Base-by-base conservation (phyloP, 805 yeast genomes). In the Zygosaccharomyces rouxii region DNA sequence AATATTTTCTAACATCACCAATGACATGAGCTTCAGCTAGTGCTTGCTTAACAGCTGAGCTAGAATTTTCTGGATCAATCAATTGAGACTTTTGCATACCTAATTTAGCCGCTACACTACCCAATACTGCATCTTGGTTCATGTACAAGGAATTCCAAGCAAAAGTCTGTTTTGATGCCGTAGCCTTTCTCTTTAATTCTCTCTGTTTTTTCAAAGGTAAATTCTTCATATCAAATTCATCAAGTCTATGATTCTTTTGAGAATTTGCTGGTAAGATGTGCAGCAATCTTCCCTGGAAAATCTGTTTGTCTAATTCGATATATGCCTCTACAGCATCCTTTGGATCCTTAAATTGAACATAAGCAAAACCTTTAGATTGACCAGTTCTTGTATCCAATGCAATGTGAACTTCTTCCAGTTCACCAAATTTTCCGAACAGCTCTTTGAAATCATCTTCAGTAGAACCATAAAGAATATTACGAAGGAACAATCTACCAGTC, bases 21-120 rank as follows among this genome's bases (percentile, higher is more conserved):
- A 94, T 83, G 14, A 90, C 96, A 62, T 89, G 94, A 2, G 97
- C 95, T 71, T 94, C 99, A 0, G 99, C 98, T 54, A 94, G 76
- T 0, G 99, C 98, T 68, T 90, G 98, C 64, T 90, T 88, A 11
- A 94, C 98, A 1, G 96, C 97, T 45, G 96, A 85, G 51, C 76
- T 82, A 6, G 95, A 77, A 55, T 83, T 87, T 57, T 88, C 86
- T 1, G 97, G 92, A 66, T 94, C 95, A 52, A 94, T 78, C 60
- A 94, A 75, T 49, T 89, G 88, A 6, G 94, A 75, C 67, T 92
- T 94, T 23, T 81, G 65, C 43, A 94, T 73, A 6, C 98, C 98
- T 68, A 94, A 69, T 58, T 85, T 84, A 6, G 79, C 65, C 1
- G 98, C 97, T 38, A 89, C 94, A 46, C 94, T 84, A 42, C 89